Evolutionary conservation across 164 flowering plant species (phyloP), one percentile per base, ranked within the genome.

Genomic region (Stephania yunnanensis): DNA sequence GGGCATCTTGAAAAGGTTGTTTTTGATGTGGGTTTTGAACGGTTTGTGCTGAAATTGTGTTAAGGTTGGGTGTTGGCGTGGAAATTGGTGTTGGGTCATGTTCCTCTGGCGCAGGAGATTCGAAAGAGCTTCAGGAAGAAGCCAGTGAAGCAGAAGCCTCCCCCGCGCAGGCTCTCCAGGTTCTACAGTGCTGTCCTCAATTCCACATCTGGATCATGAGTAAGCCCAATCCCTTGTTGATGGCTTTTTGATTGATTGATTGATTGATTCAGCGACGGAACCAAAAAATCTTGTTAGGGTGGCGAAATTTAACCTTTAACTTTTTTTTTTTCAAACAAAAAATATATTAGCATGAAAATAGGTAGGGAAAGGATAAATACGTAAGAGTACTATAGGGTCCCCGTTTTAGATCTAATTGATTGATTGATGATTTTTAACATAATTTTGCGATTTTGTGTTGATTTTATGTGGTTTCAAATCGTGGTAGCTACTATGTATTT

Each of bases 41-140:
- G 20, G 48, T 42, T 69, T 50, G 69, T 29, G 55, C 2, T 9
- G 9, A 50, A 50, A 20, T 48, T 70, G 30, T 69, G 29, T 78
- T 29, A 69, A 92, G 97, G 96, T 74, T 95, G 98, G 99, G 79
- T 77, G 44, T 78, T 89, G 84, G 98, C 99, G 15, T 92, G 98
- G 99, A 93, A 91, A 80, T 80, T 92, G 46, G 93, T 95, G 12
- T 86, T 91, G 74, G 92, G 88, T 77, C 99, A 91, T 72, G 97
- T 95, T 29, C 97, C 99, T 45, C 73, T 95, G 72, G 92, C 93
- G 53, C 99, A 92, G 79, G 99, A 93, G 78, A 88, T 92, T n/a
- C 90, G 81, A 73, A 92, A 93, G 19, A 76, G 64, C 71, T 78
- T 91, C 70, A 79, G 85, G 52, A 88, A 92, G 81, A 95, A 92